Base-by-base conservation (phyloP, 1,284 basidiomycete genomes). In the Leucoagaricus sp. region DNA sequence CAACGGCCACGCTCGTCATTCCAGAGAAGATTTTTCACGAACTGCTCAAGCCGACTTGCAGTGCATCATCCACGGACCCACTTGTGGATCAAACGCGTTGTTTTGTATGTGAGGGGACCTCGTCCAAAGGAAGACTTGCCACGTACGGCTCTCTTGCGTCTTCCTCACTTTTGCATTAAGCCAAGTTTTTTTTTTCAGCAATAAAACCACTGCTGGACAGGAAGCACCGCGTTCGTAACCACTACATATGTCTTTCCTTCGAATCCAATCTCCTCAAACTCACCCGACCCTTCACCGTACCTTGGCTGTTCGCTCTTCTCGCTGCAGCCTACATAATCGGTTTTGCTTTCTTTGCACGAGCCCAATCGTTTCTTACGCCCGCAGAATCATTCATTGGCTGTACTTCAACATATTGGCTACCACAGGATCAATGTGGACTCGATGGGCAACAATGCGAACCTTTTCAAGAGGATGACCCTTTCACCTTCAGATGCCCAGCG, bases 401-500 rank as follows among this genome's bases (percentile, higher is more conserved):
- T 66, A 90, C 87, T 2, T 79, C 85, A 3, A 81, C 86, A 2
- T 91, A 85, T 64, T 93, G 89, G 88, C 64, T 75, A 5, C 74
- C 81, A 15, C 82, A 89, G 58, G 82, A 85, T 61, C 81, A 77
- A n/a, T 96, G 94, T 64, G 93, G 93, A 5, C 70, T 94, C 28
- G 73, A 95, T 63, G 93, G 92, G 0, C 62, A 73, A 21, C 63
- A 67, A 2, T 95, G 93, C 69, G 75, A 69, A 15, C 91, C 91
- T 0, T 92, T 92, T 69, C 73, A 78, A 42, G 77, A 84, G 59
- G 69, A 77, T 2, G 38, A 51, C 23, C 77, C 80, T 1, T 83
- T 89, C 64, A 80, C 88, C 57, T 93, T 95, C 65, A 84, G 93
- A 9, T 96, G 93, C 69, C 93, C 92, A 1, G 85, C 90, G 7